Base-by-base conservation (phyloP, 257 asterid genomes). In the Anisodus acutangulus region DNA sequence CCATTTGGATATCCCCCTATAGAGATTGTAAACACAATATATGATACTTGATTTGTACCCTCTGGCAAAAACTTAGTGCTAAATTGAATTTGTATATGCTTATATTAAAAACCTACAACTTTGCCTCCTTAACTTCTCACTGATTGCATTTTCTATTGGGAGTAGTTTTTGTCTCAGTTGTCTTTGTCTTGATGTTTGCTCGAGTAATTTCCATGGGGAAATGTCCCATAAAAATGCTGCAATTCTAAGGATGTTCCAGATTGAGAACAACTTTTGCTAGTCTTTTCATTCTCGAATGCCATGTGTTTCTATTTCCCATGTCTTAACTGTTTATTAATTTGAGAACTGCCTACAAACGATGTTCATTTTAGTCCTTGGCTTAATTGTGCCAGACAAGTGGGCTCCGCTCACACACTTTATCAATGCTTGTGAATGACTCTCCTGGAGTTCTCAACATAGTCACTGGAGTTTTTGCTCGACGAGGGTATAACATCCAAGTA, bases 361-460 rank as follows among this genome's bases (percentile, higher is more conserved):
- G 51, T 55, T 31, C 35, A 69, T 4, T 55, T 47, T 58, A 54
- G 62, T 67, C 31, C 71, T 70, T 76, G 78, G 53, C 57, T 82
- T 86, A 74, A 70, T 81, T 16, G 89, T 87, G 84, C 82, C 95
- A 96, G 99, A 91, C 93, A 63, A 94, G 91, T 81, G 99, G 99
- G 85, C 91, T 96, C 83, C 93, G 97, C 80, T 96, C 99, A 11
- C 99, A 96, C 90, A 96, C 99, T 74, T 91, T 96, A 66, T 92
- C 99, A 81, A 91, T 96, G 95, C 90, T 96, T 85, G 99, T 96
- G 57, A 92, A 91, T 90, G 99, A 96, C 91, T 88, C 68, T 88
- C 99, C 99, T 84, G 99, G 99, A 90, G 99, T 96, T 85, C 98
- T 96, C 85, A 96, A 94, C 92, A 90, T 92, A 82, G 91, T 96